Base-by-base conservation (phyloP, 768 basidiomycete genomes). In the Phylloporus arenicola region DNA sequence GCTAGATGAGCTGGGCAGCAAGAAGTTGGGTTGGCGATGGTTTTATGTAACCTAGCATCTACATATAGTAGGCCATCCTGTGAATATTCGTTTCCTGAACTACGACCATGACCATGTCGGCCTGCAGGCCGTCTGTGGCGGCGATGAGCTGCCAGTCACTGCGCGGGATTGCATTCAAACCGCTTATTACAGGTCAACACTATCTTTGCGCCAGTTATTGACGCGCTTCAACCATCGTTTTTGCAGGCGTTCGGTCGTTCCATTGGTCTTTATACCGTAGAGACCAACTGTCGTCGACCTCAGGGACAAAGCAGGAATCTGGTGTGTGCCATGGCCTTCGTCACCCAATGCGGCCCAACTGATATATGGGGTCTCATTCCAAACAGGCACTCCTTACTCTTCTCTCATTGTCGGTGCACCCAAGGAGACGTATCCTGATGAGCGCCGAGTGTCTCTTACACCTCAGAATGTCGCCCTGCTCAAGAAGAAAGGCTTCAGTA, bases 401-500 rank as follows among this genome's bases (percentile, higher is more conserved):
- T 77, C 80, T 17, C 72, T 93, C 33, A 81, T 77, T 8, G 75
- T 93, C 49, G 91, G 91, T 22, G 79, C 88, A 16, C 88, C 90
- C 12, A 76, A 76, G 47, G 91, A 93, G 69, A 75, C 78, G 38
- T 91, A 80, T 61, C 84, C 84, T 3, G 79, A 83, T 54, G 91
- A 93, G 64, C 77, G 84, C 43, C 81, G 91, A 46, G 89, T 92
- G 39, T 78, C 89, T 34, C 69, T 93, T 7, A 89, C 91, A 0
- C 91, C 91, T 4, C 80, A 84, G 62, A 92, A 91, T 61, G 81
- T 81, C 4, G 73, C 81, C 3, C 63, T 86, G 29, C 73, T 93
- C 43, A 76, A 80, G 51, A 92, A 92, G 76, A 92, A 93, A 58
- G 91, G 91, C 6, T 91, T 93, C 61, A 59, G 69, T 6, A 75